Conservation (phyloP, 768 basidiomycete species). For the Mycena amicta region DNA sequence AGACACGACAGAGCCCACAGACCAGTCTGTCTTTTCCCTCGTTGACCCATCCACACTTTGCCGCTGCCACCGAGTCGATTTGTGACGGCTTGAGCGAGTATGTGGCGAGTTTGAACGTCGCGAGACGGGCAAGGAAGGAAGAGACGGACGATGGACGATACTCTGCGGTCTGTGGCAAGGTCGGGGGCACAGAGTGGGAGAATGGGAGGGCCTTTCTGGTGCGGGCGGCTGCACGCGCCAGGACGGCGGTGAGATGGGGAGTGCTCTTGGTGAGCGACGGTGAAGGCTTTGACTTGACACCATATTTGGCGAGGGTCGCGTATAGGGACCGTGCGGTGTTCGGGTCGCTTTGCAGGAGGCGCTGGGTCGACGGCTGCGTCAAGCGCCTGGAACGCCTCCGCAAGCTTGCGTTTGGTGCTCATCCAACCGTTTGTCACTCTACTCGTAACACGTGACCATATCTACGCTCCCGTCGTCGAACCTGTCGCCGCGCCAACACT, state of each 20-base stretch:
- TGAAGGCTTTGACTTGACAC: conserved; percentile 56
- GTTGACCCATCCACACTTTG: conserved; percentile 84
- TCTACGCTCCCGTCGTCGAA: conserved; percentile 25
- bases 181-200: conserved; percentile 33
- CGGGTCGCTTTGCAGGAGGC: conserved; percentile 56
- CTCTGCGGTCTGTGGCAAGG: conserved; percentile 49
- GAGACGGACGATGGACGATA: conserved; percentile 79
- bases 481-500: conserved; percentile 34
- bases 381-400: conserved; percentile 74
- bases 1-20: conserved; percentile 69
- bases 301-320: conserved; percentile 79
- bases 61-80: conserved; percentile 78
- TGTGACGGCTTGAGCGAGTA: conserved; percentile 76
- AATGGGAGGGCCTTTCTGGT: conserved; percentile 54
- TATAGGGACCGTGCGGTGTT: conserved; percentile 63
- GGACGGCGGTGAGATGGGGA: conserved; percentile 71
- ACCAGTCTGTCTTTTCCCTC: conserved; percentile 79
- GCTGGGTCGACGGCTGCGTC: conserved; percentile 61
- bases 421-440: background rate
- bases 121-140: conserved; percentile 72
- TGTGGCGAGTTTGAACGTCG: conserved; percentile 78
- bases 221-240: conserved; percentile 64
- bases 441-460: background rate
- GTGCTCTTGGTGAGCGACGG: conserved; percentile 52
- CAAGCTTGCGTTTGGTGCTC: conserved; percentile 72